Percentiles rank a stretch among this genome's conserved stretches.
Evolutionary conservation across 768 basidiomycete genomes (phyloP).

Genomic region (Xerocomellus amylosporus): DNA sequence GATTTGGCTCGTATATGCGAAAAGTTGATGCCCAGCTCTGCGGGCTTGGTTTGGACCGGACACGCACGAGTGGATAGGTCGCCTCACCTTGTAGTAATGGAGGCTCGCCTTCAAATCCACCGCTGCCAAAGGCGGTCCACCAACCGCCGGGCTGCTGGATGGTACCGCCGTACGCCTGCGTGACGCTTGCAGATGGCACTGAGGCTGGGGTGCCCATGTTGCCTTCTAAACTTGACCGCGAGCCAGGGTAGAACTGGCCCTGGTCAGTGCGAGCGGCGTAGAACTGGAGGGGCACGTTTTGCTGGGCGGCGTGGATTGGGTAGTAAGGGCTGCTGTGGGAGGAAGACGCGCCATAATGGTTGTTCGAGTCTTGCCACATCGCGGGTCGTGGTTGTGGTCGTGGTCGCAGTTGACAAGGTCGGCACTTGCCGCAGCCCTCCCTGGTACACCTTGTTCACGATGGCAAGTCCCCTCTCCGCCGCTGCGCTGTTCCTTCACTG

Average conservation of each 20-base stretch:
- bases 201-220: conserved; percentile 56
- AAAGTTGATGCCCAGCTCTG: conserved; percentile 98
- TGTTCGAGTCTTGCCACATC: conserved; percentile 77
- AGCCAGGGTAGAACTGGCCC: conserved; percentile 61
- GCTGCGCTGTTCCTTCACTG: neutral
- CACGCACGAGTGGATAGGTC: neutral
- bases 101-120: conserved; percentile 93
- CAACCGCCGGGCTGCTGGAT: conserved; percentile 75
- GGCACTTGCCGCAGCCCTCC: conserved; percentile 28
- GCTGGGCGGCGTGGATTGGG: conserved; percentile 42
- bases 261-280: conserved; percentile 63
- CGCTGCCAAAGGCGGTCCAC: conserved; percentile 97
- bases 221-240: conserved; percentile 76
- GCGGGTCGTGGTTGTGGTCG: conserved; percentile 14
- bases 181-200: conserved; percentile 44
- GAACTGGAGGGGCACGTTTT: conserved; percentile 69
- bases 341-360: conserved; percentile 56
- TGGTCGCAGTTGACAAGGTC: conserved; percentile 9
- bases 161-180: conserved; percentile 61
- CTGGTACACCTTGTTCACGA: conserved; percentile 7
- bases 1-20: conserved; percentile 93
- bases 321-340: conserved; percentile 59
- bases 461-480: conserved; percentile 23
- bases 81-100: conserved; percentile 86
- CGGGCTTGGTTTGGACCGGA: neutral